phyloP scores from a whole-genome alignment of 2,329 filamentous ascomycete species.

The Colletotrichum coccodes region DNA sequence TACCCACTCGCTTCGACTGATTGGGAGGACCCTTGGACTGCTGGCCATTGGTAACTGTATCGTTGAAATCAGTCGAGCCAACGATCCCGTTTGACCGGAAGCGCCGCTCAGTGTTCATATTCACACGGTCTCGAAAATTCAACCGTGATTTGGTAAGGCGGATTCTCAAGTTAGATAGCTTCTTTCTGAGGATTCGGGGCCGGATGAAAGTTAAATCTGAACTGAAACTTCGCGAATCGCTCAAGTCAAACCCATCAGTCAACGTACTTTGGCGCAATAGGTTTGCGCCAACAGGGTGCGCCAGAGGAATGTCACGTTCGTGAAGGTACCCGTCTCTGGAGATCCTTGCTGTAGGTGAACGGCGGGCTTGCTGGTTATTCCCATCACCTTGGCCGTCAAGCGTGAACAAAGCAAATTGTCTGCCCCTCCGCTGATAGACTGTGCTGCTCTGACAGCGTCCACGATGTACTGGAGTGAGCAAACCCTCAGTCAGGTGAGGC shows the following conservation, averaged over 20 bases:
- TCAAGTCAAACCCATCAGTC: conserved; percentile 19
- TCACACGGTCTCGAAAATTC: conserved; percentile 13
- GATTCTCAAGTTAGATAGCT: conserved; percentile 30
- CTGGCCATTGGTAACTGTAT: neutral
- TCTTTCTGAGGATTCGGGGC: conserved; percentile 27
- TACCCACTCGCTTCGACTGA: conserved; percentile 4
- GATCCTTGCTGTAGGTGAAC: neutral
- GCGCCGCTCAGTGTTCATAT: neutral
- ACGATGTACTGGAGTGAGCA: neutral
- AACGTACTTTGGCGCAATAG: conserved; percentile 19
- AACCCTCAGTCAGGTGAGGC: neutral
- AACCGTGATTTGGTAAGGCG: conserved; percentile 27
- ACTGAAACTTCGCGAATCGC: conserved; percentile 21
- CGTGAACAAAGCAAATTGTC: conserved; percentile 3
- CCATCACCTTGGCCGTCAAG: neutral
- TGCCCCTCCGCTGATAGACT: conserved; percentile 6
- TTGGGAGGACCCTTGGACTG: neutral
- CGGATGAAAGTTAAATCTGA: conserved; percentile 19
- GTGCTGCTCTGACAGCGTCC: neutral
- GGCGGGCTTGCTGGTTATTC: neutral
- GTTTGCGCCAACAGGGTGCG: conserved; percentile 20
- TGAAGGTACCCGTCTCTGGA: neutral
- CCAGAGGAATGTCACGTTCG: conserved; percentile 25
- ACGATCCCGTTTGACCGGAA: neutral
- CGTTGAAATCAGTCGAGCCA: neutral